Percentiles rank a stretch among this genome's conserved stretches.
Evolutionary conservation across 2,329 filamentous ascomycete species (phyloP).

Genomic region (Pyricularia grisea): DNA sequence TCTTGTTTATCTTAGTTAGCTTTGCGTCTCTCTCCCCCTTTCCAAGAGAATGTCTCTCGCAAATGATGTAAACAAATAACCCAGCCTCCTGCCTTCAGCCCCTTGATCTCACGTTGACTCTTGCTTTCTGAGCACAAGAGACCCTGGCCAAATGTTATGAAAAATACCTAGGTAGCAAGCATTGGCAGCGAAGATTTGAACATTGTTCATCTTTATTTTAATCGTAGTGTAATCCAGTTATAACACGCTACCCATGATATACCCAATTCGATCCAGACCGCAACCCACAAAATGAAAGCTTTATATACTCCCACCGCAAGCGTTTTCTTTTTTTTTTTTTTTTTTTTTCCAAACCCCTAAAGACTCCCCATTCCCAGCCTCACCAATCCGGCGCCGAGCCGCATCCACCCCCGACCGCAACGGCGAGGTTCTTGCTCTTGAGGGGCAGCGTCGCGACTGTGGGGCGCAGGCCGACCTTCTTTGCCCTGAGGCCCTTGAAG

Average conservation of each 20-base stretch:
- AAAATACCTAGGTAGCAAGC: background rate
- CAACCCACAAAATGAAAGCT: no score
- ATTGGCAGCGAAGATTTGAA: background rate
- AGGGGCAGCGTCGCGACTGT: conserved; percentile 14
- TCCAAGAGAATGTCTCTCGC: no score
- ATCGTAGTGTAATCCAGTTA: background rate
- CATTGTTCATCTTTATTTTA: background rate
- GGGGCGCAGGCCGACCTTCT: conserved; percentile 29
- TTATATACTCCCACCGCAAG: background rate
- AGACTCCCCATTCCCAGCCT: background rate
- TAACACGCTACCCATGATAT: background rate
- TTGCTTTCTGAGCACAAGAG: no score
- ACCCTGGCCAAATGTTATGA: background rate
- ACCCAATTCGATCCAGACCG: background rate
- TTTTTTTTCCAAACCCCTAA: background rate
- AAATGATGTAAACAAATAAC: no score
- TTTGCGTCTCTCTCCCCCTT: no score
- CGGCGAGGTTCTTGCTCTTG: conserved; percentile 27
- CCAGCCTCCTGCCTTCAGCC: no score
- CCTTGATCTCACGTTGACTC: no score
- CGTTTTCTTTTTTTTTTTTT: no score
- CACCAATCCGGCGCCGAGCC: conserved; percentile 38
- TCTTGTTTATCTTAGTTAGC: no score
- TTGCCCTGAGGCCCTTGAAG: conserved; percentile 32
- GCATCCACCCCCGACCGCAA: conserved; percentile 28